These are phyloP conservation scores for Fusarium haematococcum DNA, from an alignment of 2,329 filamentous ascomycete species.

Conservation along the genomic window DNA sequence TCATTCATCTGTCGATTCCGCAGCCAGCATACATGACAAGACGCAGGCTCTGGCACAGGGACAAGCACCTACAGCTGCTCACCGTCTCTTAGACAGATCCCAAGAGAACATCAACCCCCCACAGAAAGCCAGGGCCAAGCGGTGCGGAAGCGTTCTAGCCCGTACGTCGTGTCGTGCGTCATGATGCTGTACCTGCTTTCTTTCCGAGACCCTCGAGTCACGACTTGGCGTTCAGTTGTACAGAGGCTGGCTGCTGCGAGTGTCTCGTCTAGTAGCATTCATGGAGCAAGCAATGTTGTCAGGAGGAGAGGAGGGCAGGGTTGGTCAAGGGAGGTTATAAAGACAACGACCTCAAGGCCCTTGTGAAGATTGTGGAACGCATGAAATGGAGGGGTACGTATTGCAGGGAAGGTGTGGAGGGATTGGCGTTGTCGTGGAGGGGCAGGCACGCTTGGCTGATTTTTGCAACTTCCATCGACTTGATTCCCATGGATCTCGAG, in stretches of 20 bases:
- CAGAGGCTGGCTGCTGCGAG: neutral
- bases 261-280: neutral
- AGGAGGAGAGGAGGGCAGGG: neutral
- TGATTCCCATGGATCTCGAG: neutral
- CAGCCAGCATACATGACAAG: neutral
- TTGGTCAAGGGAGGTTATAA: neutral
- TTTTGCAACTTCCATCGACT: neutral
- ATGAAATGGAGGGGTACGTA: neutral
- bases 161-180: neutral
- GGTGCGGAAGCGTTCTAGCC: conserved; percentile 3
- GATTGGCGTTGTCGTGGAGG: neutral
- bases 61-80: neutral
- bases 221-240: neutral
- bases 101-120: neutral
- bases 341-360: neutral
- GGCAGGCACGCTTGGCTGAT: neutral
- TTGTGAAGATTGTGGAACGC: neutral
- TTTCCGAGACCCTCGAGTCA: neutral
- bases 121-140: conserved; percentile 3
- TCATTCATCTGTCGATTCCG: neutral
- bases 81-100: neutral
- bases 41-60: neutral
- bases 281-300: neutral
- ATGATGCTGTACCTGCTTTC: neutral
- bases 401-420: neutral